phyloP scores from a whole-genome alignment of 2,329 filamentous ascomycete genomes.

The Herpomyces periplanetae region DNA sequence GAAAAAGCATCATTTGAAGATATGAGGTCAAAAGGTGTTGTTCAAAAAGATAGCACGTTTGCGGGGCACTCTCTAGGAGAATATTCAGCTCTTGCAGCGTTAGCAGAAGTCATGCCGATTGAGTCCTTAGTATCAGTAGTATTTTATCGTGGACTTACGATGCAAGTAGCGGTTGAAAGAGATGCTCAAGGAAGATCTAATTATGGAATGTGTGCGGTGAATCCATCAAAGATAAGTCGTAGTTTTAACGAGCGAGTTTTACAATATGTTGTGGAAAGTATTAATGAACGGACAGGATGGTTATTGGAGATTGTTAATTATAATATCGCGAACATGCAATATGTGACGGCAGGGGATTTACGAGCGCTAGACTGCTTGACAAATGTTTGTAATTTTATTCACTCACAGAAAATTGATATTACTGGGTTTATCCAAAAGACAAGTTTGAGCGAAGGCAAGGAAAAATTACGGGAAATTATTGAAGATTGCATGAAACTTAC shows the following conservation, averaged over 20 bases:
- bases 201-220: constrained; percentile 97
- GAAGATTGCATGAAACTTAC: constrained; percentile 53
- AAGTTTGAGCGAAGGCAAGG: constrained; percentile 62
- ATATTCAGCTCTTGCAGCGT: constrained; percentile 76
- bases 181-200: constrained; percentile 72
- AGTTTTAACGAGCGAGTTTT: constrained; percentile 93
- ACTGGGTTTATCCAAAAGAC: constrained; percentile 56
- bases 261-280: constrained; percentile 83
- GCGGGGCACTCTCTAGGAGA: constrained; percentile 91
- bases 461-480: constrained; percentile 62
- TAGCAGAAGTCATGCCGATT: constrained; percentile 98
- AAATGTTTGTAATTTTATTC: constrained; percentile 70
- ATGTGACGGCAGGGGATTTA: constrained; percentile 23
- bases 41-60: constrained; percentile 82
- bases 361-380: constrained; percentile 23
- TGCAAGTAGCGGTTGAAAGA: constrained; percentile 95
- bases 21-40: constrained; percentile 84
- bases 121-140: constrained; percentile 91
- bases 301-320: constrained; percentile 96
- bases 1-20: constrained; percentile 98
- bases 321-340: constrained; percentile 28
- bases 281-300: constrained; percentile 74
- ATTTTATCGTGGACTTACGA: constrained; percentile 91
- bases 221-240: constrained; percentile 88
- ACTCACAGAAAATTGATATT: constrained; percentile 87